A percentile compares a stretch with the other conserved stretches of the same genome.
These are phyloP conservation scores for Fraxinus albicans DNA, from an alignment of 305 asterid species.

Conservation along the genomic window DNA sequence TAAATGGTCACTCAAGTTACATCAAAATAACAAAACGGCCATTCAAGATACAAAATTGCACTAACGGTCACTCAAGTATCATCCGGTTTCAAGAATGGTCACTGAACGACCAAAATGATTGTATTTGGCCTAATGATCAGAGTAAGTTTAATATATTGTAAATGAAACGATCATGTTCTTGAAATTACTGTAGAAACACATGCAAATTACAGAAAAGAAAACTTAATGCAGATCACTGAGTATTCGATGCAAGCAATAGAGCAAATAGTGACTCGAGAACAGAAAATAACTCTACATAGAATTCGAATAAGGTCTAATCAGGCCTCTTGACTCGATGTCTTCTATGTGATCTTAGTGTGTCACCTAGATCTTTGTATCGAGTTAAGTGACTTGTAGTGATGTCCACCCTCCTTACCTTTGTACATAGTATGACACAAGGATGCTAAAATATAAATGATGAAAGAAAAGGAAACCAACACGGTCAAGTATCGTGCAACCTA, in stretches of 20 bases:
- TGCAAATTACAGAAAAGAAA: conserved; percentile 18
- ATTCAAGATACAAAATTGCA: no score
- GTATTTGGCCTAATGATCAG: conserved; percentile 2
- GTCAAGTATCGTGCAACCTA: not conserved
- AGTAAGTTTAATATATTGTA: conserved; percentile 14
- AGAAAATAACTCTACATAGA: not conserved
- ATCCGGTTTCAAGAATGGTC: no score
- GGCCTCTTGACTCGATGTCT: not conserved
- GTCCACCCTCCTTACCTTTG: not conserved
- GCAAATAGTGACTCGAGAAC: not conserved
- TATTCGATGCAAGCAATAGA: not conserved
- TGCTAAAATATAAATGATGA: no score
- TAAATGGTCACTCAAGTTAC: no score
- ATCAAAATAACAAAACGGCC: no score
- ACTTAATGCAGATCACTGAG: not conserved
- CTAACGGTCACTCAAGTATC: no score
- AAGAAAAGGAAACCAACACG: no score
- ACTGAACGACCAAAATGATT: no score
- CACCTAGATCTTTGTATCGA: not conserved
- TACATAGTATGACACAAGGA: not conserved
- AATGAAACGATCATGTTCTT: not conserved
- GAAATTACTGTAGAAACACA: not conserved
- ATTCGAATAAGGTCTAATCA: not conserved
- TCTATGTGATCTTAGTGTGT: not conserved
- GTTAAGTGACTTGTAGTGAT: not conserved